Evolutionary conservation across 805 yeast genomes (phyloP).

Genomic region (Candida pini): DNA sequence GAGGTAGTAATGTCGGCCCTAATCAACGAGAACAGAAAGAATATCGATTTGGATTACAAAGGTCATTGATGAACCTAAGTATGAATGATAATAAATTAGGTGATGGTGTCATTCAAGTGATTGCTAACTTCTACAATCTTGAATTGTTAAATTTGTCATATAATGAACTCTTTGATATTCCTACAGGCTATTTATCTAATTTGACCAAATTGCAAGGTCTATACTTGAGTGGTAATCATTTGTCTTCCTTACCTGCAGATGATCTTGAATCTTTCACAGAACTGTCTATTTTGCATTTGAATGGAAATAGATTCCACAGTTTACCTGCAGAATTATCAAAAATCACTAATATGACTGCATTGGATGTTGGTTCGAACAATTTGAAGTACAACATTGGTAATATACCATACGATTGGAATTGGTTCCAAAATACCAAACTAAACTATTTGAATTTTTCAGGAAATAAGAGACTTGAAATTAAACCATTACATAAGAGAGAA

Average conservation of each 20-base stretch:
- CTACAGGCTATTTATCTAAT: conserved; percentile 60
- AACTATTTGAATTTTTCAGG: conserved; percentile 87
- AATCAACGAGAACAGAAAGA: neutral
- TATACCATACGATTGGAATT: conserved; percentile 96
- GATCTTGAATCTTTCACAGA: conserved; percentile 60
- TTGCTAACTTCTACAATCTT: conserved; percentile 55
- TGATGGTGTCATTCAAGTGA: conserved; percentile 68
- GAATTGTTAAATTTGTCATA: conserved; percentile 71
- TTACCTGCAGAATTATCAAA: conserved; percentile 85
- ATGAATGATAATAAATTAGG: conserved; percentile 79
- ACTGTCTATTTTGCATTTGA: conserved; percentile 60
- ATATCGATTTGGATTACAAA: conserved; percentile 12
- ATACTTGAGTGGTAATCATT: conserved; percentile 76
- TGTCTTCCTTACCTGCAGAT: conserved; percentile 79
- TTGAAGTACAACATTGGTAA: conserved; percentile 89
- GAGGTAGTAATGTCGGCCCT: conserved; percentile 7
- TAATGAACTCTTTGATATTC: conserved; percentile 78
- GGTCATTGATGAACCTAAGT: conserved; percentile 45
- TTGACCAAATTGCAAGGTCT: conserved; percentile 55
- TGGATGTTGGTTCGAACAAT: conserved; percentile 89
- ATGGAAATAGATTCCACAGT: conserved; percentile 79
- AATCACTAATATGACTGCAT: conserved; percentile 52
- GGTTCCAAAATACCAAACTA: conserved; percentile 79
- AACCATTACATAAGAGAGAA: conserved; percentile 53
- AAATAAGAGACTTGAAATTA: conserved; percentile 85